phyloP scores from a whole-genome alignment of 208 protist species.

The Crithidia brevicula region DNA sequence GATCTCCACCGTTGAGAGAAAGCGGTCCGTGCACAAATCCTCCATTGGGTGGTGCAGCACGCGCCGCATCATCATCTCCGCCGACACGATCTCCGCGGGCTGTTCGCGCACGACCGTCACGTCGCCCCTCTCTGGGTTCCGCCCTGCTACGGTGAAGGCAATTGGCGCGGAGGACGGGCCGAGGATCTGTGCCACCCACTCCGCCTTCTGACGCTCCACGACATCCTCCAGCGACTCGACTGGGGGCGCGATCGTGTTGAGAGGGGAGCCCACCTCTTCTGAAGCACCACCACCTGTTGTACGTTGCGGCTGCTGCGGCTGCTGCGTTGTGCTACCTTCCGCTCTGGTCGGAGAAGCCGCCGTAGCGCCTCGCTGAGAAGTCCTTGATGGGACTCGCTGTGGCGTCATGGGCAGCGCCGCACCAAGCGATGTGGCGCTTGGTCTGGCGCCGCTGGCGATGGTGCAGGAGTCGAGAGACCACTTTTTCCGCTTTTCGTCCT shows the following conservation, averaged over 20 bases:
- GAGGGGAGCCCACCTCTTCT: not conserved
- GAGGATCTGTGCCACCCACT: conserved; percentile 80
- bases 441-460: not conserved
- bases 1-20: conserved; percentile 75
- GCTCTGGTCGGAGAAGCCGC: not conserved
- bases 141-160: conserved; percentile 31
- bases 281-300: too few species aligned
- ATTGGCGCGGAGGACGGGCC: conserved; percentile 14
- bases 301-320: not conserved
- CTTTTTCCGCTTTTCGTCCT: conserved; percentile 13
- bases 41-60: conserved; percentile 74
- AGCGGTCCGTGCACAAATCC: conserved; percentile 77
- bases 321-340: not conserved
- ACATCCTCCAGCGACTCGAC: conserved; percentile 13
- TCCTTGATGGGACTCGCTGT: not conserved
- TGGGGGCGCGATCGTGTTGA: not conserved
- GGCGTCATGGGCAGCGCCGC: not conserved
- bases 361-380: not conserved
- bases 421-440: not conserved
- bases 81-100: conserved; percentile 22
- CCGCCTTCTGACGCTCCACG: conserved; percentile 18
- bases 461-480: conserved; percentile 19
- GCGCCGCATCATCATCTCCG: conserved; percentile 58
- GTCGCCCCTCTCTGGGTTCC: conserved; percentile 23
- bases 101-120: conserved; percentile 21